A percentile compares a stretch with the other conserved stretches of the same genome.
These are phyloP conservation scores for Chaetomidium leptoderma DNA, from an alignment of 495 filamentous ascomycete species.

Conservation along the genomic window DNA sequence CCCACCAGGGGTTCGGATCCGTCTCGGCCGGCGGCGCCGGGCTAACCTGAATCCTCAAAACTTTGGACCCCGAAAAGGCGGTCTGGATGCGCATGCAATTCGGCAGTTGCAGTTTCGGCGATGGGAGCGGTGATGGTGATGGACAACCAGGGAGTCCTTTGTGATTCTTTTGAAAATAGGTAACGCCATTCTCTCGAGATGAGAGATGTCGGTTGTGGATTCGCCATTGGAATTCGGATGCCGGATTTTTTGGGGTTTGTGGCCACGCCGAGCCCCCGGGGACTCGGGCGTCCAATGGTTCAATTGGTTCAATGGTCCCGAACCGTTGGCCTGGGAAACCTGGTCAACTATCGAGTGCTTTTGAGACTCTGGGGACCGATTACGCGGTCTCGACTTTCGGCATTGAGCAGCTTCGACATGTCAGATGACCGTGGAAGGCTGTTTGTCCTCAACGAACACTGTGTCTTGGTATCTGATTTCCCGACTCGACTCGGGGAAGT, in stretches of 20 bases:
- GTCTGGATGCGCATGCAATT: background rate
- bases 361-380: too few relatives aligned
- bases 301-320: too few relatives aligned
- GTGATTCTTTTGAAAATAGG: background rate
- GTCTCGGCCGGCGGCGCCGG: constrained; percentile 12
- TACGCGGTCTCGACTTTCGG: background rate
- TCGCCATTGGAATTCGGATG: background rate
- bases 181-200: background rate
- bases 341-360: too few relatives aligned
- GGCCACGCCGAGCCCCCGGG: too few relatives aligned
- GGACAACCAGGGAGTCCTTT: background rate
- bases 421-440: too few relatives aligned
- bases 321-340: too few relatives aligned
- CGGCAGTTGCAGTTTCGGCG: background rate
- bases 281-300: too few relatives aligned
- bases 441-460: background rate
- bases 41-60: background rate
- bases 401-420: background rate
- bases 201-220: background rate
- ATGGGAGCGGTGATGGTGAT: background rate
- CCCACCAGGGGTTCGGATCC: constrained; percentile 9
- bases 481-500: background rate
- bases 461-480: background rate
- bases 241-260: too few relatives aligned
- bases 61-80: constrained; percentile 8